Conservation (phyloP, 768 basidiomycete species). For the Gyrodon lividus region DNA sequence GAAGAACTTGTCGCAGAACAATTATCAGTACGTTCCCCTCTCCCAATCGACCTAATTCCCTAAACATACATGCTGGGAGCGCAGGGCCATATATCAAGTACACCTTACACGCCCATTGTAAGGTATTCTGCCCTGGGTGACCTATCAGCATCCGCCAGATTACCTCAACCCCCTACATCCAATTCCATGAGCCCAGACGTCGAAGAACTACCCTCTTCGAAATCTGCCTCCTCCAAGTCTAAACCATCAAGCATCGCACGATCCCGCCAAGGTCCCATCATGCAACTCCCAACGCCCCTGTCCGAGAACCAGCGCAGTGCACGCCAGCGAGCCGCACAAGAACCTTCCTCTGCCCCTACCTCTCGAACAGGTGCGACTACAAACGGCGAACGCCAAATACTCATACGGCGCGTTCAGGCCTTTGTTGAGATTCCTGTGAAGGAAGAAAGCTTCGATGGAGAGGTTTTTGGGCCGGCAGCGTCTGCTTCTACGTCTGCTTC, state of each 20-base stretch:
- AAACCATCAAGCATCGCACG: constrained; percentile 14
- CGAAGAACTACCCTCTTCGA: constrained; percentile 31
- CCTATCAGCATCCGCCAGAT: constrained; percentile 30
- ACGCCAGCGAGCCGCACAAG: constrained; percentile 21
- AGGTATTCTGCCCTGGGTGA: constrained; percentile 21
- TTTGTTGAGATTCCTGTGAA: constrained; percentile 59
- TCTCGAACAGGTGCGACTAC: constrained; percentile 9
- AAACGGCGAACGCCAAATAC: constrained; percentile 18
- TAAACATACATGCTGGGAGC: constrained; percentile 12
- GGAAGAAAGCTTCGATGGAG: constrained; percentile 53
- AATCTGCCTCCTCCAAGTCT: constrained; percentile 32
- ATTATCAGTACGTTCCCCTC: constrained; percentile 38
- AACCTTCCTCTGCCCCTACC: background rate
- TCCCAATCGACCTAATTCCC: too few species aligned
- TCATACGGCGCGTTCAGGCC: constrained; percentile 68
- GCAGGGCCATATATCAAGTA: constrained; percentile 12
- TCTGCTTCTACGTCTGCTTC: constrained; percentile 11
- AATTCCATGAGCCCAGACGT: constrained; percentile 24
- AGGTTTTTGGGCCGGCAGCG: constrained; percentile 15
- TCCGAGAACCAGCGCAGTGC: constrained; percentile 29
- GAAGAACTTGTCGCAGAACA: constrained; percentile 59
- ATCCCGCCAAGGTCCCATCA: constrained; percentile 8
- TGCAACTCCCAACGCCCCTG: constrained; percentile 31
- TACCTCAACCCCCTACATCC: constrained; percentile 14
- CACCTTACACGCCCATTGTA: constrained; percentile 36